Conservation (phyloP, 2,329 filamentous ascomycete genomes). For the Ceratocystis alfenasii region DNA sequence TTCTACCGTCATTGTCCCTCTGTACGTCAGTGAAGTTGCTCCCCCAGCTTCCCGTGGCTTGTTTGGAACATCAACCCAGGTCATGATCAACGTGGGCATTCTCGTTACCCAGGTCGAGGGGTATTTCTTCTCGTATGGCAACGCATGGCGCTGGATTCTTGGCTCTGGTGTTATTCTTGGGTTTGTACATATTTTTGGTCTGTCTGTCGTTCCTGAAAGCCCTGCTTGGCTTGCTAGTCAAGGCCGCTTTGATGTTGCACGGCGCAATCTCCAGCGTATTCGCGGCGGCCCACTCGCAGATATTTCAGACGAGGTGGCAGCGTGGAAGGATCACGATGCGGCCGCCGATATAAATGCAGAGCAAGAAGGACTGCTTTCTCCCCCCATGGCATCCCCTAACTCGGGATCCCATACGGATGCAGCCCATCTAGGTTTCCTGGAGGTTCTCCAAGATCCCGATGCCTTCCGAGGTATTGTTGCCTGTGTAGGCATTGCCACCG, state of each 20-base stretch:
- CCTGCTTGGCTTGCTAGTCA: conserved; percentile 73
- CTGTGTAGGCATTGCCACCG: conserved; percentile 80
- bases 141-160: conserved; percentile 74
- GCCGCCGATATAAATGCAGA: conserved; percentile 43
- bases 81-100: conserved; percentile 88
- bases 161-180: conserved; percentile 60
- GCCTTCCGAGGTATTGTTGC: conserved; percentile 67
- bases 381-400: conserved; percentile 20
- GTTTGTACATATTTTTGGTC: conserved; percentile 51
- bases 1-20: conserved; percentile 80
- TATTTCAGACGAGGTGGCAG: conserved; percentile 59
- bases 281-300: conserved; percentile 59
- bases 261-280: conserved; percentile 59
- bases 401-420: conserved; percentile 22
- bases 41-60: conserved; percentile 63
- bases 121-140: conserved; percentile 71
- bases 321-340: conserved; percentile 34
- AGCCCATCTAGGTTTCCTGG: conserved; percentile 45
- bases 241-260: conserved; percentile 49
- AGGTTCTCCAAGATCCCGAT: conserved; percentile 54
- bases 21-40: conserved; percentile 88
- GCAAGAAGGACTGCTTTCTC: conserved; percentile 55
- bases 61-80: conserved; percentile 76
- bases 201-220: conserved; percentile 74
- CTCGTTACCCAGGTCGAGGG: conserved; percentile 71